Evolutionary conservation across 1,284 basidiomycete genomes (phyloP), one percentile per base, ranked within the genome.

Genomic region (Rhodotorula mucilaginosa): DNA sequence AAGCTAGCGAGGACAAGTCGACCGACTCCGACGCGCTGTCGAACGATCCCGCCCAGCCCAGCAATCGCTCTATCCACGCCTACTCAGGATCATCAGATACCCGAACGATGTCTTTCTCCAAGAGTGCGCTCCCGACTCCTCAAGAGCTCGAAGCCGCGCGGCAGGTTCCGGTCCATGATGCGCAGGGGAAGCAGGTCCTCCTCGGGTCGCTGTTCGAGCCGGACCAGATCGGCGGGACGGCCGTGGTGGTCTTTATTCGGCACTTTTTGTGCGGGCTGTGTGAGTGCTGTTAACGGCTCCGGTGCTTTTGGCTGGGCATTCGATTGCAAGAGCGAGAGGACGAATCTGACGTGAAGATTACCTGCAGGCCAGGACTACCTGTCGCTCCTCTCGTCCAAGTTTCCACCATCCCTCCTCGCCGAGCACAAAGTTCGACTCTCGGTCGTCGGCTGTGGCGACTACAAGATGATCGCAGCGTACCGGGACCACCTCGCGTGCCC

Each of bases 181-280:
- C 72, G 34, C 19, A 64, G 12, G 76, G 75, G 7, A 60, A 68
- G 18, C 47, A 65, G 15, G 57, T 75, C 61, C 61, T n/a, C 5
- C 64, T 78, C 46, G 71, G 72, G 5, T 21, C 18, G 12, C 61
- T 77, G 3, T 61, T 74, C 31, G 26, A 62, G 3, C n/a, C 18
- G 5, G 60, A 57, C 10, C 34, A 68, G 52, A 29, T 29, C 16
- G 79, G 83, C 2, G 78, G 85, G 74, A 86, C 84, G 77, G 85
- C 85, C 0, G 80, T 89, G 18, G 84, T 88, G 6, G 85, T 89
- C 13, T 89, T 89, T 79, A 87, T 89, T 70, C 85, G 89, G 47
- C 66, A 73, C 48, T 67, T 74, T 48, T 21, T 49, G 26, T 58
- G 62, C 57, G 31, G 47, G 0, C 49, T 65, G 31, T 23, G 29